Evolutionary conservation across 768 basidiomycete genomes (phyloP), one percentile per base, ranked within the genome.

Genomic region (Boletus tomentosulus): DNA sequence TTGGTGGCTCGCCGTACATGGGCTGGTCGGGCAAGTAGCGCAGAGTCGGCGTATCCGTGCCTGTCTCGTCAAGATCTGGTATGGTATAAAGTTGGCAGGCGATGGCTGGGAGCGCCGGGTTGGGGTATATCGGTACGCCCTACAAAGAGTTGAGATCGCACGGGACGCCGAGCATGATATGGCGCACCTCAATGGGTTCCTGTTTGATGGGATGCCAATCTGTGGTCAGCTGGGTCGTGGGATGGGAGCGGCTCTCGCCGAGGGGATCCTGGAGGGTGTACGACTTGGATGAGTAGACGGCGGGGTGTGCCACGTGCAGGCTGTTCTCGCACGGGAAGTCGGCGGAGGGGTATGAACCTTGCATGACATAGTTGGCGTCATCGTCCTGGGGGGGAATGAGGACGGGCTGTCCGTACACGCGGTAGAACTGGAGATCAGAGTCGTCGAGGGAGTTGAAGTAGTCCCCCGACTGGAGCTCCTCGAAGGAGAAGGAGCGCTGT

Each of bases 401-500:
- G 43, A 70, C 64, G 8, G 66, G 69, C 38, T 70, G 69, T 0
- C 69, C 69, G 6, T 70, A 70, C 1, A 70, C 53, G 13, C 58
- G 66, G 43, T 66, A 71, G 52, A 70, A 70, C 19, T 70, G 62
- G 2, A 70, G 46, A 51, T 70, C 69, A 10, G 66, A 68, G 38
- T 70, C 69, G 60, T 72, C 70, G 8, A 70, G 51, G 7, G 58
- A 56, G 1, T 51, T 46, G 34, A 70, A 63, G 64, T 63, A 70
- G 3, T 70, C 54, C 22, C 68, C 70, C 0, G 70, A 70, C 46
- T 70, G 70, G 22, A 70, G 64, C 50, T 70, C 70, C 46, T 70
- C 69, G 46, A 72, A 70, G 1, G 68, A 62, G 38, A 70, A 70
- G 37, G 68, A 57, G 12, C 68, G 68, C 28, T 65, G 69, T 0